These are phyloP conservation scores for Pythium diclinum DNA, from an alignment of 352 stramenopile species.

Conservation along the genomic window DNA sequence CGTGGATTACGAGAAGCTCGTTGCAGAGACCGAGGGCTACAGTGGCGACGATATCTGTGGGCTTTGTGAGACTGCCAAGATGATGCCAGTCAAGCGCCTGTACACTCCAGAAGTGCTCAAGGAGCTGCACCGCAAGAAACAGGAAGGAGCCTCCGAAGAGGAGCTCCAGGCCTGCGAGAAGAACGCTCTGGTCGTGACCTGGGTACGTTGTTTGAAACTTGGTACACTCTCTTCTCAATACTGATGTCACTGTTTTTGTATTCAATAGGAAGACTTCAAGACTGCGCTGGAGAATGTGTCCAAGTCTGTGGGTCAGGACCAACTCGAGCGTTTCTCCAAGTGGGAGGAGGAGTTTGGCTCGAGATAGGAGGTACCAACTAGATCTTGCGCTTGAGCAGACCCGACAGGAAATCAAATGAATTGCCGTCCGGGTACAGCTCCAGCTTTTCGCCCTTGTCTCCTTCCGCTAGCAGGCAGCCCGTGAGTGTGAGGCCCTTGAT, in stretches of 20 bases:
- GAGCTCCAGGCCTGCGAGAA: slow-evolving; percentile 56
- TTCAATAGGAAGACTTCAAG: slow-evolving; percentile 48
- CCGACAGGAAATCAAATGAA: slow-evolving; percentile 87
- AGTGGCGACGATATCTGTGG: slow-evolving; percentile 48
- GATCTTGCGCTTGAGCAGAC: slow-evolving; percentile 84
- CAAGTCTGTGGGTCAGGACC: slow-evolving; percentile 76
- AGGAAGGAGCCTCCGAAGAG: slow-evolving; percentile 49
- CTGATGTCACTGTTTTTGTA: background rate
- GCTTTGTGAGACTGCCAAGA: slow-evolving; percentile 45
- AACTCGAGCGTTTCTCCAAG: slow-evolving; percentile 70
- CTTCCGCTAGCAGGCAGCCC: slow-evolving; percentile 75
- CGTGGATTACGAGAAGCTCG: slow-evolving; percentile 68
- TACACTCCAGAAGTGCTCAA: slow-evolving; percentile 45
- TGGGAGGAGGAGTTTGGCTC: slow-evolving; percentile 84
- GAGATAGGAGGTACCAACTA: slow-evolving; percentile 47
- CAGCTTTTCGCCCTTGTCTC: slow-evolving; percentile 49
- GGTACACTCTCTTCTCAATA: background rate
- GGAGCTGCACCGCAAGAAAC: slow-evolving; percentile 52
- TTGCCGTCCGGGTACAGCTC: slow-evolving; percentile 90
- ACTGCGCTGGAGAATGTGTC: slow-evolving; percentile 72
- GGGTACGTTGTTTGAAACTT: slow-evolving; percentile 22
- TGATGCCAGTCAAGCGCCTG: slow-evolving; percentile 45
- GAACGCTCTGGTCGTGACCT: slow-evolving; percentile 53
- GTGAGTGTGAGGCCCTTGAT: slow-evolving; percentile 80
- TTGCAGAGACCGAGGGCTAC: slow-evolving; percentile 58